phyloP scores from a whole-genome alignment of 495 filamentous ascomycete genomes.

The Lophiotrema nucula region DNA sequence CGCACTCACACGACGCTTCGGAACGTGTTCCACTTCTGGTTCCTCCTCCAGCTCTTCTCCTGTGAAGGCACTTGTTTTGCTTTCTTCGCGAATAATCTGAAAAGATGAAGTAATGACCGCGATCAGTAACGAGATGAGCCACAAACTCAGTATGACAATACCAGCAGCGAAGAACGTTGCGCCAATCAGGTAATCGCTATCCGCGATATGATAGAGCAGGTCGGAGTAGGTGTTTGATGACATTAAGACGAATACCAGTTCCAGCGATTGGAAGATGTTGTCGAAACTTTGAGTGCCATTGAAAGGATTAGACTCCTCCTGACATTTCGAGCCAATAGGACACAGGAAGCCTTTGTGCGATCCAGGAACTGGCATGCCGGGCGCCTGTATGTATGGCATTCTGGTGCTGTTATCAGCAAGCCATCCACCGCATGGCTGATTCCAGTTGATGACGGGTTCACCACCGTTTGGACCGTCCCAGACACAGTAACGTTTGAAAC shows the following conservation, averaged over 20 bases:
- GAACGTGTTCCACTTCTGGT: slow-evolving; percentile 33
- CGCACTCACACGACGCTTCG: slow-evolving; percentile 50
- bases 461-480: slow-evolving; percentile 62
- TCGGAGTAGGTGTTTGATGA: slow-evolving; percentile 95
- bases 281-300: slow-evolving; percentile 91
- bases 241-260: slow-evolving; percentile 98
- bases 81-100: slow-evolving; percentile 97
- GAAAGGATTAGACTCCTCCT: slow-evolving; percentile 76
- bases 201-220: slow-evolving; percentile 85
- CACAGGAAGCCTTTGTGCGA: slow-evolving; percentile 88
- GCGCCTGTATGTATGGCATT: slow-evolving; percentile 61
- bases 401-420: slow-evolving; percentile 56
- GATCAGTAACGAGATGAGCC: slow-evolving; percentile 95
- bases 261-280: slow-evolving; percentile 84
- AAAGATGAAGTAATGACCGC: slow-evolving; percentile 98
- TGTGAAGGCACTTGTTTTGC: slow-evolving; percentile 89
- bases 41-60: slow-evolving; percentile 56
- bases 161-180: slow-evolving; percentile 75
- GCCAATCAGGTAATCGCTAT: slow-evolving; percentile 84
- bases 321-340: slow-evolving; percentile 75
- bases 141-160: slow-evolving; percentile 90
- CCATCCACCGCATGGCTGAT: slow-evolving; percentile 84
- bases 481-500: slow-evolving; percentile 80
- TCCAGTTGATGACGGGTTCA: slow-evolving; percentile 43
- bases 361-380: slow-evolving; percentile 26